Percentiles rank a stretch among this genome's conserved stretches.
Evolutionary conservation across 805 yeast species (phyloP).

Genomic region (Torulaspora franciscae): DNA sequence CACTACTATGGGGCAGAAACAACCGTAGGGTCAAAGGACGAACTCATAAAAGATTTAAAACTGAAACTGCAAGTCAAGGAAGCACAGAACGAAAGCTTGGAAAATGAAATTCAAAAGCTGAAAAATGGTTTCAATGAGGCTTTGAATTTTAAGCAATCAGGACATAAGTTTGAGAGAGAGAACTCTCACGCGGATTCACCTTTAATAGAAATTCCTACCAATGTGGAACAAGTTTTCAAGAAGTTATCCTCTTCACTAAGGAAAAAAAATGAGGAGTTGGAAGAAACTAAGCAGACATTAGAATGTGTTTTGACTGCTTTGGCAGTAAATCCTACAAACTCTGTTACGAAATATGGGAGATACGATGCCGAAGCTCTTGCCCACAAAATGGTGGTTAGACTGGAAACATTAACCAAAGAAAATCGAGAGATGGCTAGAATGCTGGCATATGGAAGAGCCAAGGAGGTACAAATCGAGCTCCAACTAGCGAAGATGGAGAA

Average conservation of each 20-base stretch:
- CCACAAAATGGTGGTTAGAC: slow-evolving; percentile 61
- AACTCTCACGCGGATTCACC: slow-evolving; percentile 11
- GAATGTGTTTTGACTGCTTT: slow-evolving; percentile 59
- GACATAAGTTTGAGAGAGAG: slow-evolving; percentile 23
- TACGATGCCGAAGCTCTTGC: slow-evolving; percentile 72
- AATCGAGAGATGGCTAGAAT: slow-evolving; percentile 65
- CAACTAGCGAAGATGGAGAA: slow-evolving; percentile 54
- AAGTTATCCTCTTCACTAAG: slow-evolving; percentile 46
- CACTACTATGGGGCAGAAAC: not conserved
- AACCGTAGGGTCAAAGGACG: not conserved
- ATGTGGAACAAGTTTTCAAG: slow-evolving; percentile 44
- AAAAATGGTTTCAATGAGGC: slow-evolving; percentile 35
- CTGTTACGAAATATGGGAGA: slow-evolving; percentile 49
- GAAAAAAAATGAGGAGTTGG: slow-evolving; percentile 47
- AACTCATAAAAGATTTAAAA: slow-evolving; percentile 38
- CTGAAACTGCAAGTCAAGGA: slow-evolving; percentile 54
- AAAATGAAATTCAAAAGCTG: slow-evolving; percentile 41
- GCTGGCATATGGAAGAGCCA: slow-evolving; percentile 71
- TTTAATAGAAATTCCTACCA: slow-evolving; percentile 39
- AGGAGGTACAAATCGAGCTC: slow-evolving; percentile 63
- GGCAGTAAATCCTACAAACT: slow-evolving; percentile 46
- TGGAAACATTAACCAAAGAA: slow-evolving; percentile 58
- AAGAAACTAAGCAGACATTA: slow-evolving; percentile 56
- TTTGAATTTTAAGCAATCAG: slow-evolving; percentile 37
- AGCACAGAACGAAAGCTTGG: slow-evolving; percentile 43